Evolutionary conservation across 306 rosid species (phyloP).

Genomic region (Gleditsia sinensis): DNA sequence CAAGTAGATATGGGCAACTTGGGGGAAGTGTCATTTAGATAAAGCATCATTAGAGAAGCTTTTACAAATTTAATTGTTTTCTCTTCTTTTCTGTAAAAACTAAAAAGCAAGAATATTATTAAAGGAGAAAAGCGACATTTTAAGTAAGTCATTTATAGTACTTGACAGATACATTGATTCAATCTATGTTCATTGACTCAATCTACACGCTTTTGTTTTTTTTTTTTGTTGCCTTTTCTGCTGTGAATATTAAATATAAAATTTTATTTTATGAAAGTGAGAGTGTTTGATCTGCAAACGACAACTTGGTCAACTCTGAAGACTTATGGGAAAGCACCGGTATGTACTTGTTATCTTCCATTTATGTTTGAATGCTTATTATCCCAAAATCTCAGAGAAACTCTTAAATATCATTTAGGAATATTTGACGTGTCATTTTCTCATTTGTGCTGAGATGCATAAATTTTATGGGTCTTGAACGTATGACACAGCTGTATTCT

Average conservation of each 20-base stretch:
- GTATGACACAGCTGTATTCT: not conserved
- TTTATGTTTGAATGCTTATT: not conserved
- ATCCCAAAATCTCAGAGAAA: slow-evolving; percentile 10
- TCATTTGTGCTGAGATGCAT: slow-evolving; percentile 14
- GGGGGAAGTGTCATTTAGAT: not conserved
- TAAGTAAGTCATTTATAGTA: slow-evolving; percentile 5
- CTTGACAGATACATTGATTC: slow-evolving; percentile 4
- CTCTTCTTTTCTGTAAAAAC: slow-evolving; percentile 10
- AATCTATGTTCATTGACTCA: slow-evolving; percentile 2
- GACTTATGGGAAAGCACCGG: slow-evolving; percentile 92
- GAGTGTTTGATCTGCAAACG: slow-evolving; percentile 70
- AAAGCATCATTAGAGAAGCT: not conserved
- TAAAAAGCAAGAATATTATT: slow-evolving; percentile 7
- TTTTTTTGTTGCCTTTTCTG: slow-evolving; percentile 7
- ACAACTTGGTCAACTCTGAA: slow-evolving; percentile 74
- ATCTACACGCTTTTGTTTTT: not conserved
- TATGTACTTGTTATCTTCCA: slow-evolving; percentile 38
- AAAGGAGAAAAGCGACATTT: not conserved
- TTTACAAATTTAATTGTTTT: not conserved
- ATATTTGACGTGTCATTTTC: slow-evolving; percentile 20
- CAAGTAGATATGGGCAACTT: slow-evolving; percentile 12
- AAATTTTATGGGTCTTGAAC: slow-evolving; percentile 8
- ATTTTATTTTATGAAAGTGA: slow-evolving; percentile 56
- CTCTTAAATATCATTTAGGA: slow-evolving; percentile 11
- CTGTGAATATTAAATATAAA: slow-evolving; percentile 6